phyloP scores from a whole-genome alignment of 176 grass and related monocot species.

The Oryza australiensis region DNA sequence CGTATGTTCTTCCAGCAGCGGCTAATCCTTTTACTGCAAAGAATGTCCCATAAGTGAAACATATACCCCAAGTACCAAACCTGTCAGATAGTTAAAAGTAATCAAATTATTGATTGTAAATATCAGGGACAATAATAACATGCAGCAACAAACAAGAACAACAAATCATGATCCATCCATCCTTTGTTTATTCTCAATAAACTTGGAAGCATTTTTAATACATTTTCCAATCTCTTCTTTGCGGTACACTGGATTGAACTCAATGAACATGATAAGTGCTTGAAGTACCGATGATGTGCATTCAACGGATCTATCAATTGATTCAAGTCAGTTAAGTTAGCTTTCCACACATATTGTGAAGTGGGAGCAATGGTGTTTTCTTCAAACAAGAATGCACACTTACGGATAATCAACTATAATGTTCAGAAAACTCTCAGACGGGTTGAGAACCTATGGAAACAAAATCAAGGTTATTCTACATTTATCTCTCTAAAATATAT shows the following conservation, averaged over 20 bases:
- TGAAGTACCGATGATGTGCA: constrained; percentile 58
- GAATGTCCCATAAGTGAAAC: constrained; percentile 60
- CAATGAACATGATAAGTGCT: constrained; percentile 44
- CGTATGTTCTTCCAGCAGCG: constrained; percentile 48
- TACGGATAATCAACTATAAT: constrained; percentile 50
- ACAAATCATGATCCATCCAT: constrained; percentile 61
- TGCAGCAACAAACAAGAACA: background rate
- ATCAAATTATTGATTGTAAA: background rate
- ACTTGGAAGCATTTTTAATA: constrained; percentile 34
- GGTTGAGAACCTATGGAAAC: constrained; percentile 39
- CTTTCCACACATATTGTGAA: background rate
- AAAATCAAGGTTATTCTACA: background rate
- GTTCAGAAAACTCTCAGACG: constrained; percentile 41
- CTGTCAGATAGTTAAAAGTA: constrained; percentile 21
- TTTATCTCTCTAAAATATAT: too few species aligned
- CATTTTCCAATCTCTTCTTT: constrained; percentile 51
- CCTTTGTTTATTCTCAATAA: constrained; percentile 53
- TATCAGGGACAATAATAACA: background rate
- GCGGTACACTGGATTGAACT: constrained; percentile 44
- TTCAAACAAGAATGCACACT: background rate
- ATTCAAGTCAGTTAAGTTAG: background rate
- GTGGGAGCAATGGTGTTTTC: background rate
- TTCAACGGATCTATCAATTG: constrained; percentile 49
- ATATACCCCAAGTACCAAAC: constrained; percentile 55
- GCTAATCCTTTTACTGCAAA: constrained; percentile 52